Evolutionary conservation across 192 early-diverging fungal species (phyloP).

Genomic region (Obelidium mucronatum): DNA sequence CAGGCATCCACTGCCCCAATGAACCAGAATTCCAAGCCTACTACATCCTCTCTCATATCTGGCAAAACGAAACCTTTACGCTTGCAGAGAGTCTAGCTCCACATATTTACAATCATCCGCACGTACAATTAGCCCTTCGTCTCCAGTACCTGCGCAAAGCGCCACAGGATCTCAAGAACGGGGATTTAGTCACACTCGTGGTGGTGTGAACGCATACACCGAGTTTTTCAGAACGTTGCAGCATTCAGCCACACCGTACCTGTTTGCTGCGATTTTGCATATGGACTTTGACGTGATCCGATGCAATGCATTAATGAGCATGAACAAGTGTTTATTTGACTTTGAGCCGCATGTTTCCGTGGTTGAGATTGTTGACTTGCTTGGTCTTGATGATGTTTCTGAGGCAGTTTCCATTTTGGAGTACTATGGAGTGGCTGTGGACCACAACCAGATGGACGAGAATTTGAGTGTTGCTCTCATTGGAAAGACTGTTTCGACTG

Average conservation of each 20-base stretch:
- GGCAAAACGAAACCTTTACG: slow-evolving; percentile 74
- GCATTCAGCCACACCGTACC: slow-evolving; percentile 64
- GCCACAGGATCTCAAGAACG: background rate
- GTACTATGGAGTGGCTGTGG: slow-evolving; percentile 44
- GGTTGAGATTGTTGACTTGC: slow-evolving; percentile 57
- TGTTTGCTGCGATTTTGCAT: slow-evolving; percentile 83
- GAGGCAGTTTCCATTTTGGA: slow-evolving; percentile 49
- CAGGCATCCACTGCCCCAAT: slow-evolving; percentile 71
- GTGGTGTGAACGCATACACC: slow-evolving; percentile 65
- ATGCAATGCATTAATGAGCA: slow-evolving; percentile 72
- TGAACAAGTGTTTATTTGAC: slow-evolving; percentile 63
- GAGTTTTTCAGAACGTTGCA: slow-evolving; percentile 77
- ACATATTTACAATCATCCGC: slow-evolving; percentile 55
- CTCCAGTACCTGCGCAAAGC: slow-evolving; percentile 64
- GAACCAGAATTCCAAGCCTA: slow-evolving; percentile 94
- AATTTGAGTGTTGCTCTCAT: slow-evolving; percentile 38
- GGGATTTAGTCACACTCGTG: slow-evolving; percentile 41
- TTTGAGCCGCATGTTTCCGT: slow-evolving; percentile 50
- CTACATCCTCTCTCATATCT: slow-evolving; percentile 78
- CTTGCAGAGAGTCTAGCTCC: slow-evolving; percentile 65
- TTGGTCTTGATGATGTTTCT: slow-evolving; percentile 68
- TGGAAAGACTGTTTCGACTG: slow-evolving; percentile 40
- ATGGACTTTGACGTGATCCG: slow-evolving; percentile 78
- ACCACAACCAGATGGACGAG: slow-evolving; percentile 2
- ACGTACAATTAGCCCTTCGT: slow-evolving; percentile 74